Conservation (phyloP, 108 stramenopile species). For the Mediolabrus comicus region DNA sequence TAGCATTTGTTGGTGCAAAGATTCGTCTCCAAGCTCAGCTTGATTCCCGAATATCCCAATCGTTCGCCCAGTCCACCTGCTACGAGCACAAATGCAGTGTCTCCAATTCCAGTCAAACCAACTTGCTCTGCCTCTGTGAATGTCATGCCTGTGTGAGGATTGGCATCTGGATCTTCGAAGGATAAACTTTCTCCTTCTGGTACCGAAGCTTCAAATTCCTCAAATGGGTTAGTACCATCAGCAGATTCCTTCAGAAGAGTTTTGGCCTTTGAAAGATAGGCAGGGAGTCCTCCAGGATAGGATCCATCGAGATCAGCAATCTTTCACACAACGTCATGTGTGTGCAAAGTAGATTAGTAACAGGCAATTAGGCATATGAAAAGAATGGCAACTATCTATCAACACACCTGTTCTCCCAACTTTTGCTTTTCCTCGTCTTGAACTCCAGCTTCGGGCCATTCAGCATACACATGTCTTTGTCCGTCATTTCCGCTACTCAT, state of each 20-base stretch:
- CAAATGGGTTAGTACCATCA: conserved; percentile 92
- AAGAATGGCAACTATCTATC: neutral
- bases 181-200: conserved; percentile 88
- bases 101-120: conserved; percentile 60
- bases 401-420: conserved; percentile 77
- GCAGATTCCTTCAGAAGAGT: conserved; percentile 84
- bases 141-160: conserved; percentile 74
- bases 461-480: conserved; percentile 84
- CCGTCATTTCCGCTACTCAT: conserved; percentile 15
- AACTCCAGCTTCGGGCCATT: conserved; percentile 81
- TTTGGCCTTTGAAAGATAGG: conserved; percentile 89
- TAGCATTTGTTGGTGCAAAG: conserved; percentile 71
- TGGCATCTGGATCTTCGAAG: conserved; percentile 55
- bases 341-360: neutral
- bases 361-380: neutral
- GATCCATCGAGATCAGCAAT: conserved; percentile 84
- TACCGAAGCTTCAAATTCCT: conserved; percentile 88
- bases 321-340: conserved; percentile 19
- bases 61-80: conserved; percentile 98
- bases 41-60: conserved; percentile 98
- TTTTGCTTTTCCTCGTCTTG: conserved; percentile 76
- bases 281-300: conserved; percentile 92
- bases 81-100: conserved; percentile 81
- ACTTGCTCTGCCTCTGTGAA: conserved; percentile 75
- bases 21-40: conserved; percentile 88